A percentile compares a stretch with the other conserved stretches of the same genome.
phyloP scores from a whole-genome alignment of 371 early-diverging fungal genomes.

The Blakeslea trispora region DNA sequence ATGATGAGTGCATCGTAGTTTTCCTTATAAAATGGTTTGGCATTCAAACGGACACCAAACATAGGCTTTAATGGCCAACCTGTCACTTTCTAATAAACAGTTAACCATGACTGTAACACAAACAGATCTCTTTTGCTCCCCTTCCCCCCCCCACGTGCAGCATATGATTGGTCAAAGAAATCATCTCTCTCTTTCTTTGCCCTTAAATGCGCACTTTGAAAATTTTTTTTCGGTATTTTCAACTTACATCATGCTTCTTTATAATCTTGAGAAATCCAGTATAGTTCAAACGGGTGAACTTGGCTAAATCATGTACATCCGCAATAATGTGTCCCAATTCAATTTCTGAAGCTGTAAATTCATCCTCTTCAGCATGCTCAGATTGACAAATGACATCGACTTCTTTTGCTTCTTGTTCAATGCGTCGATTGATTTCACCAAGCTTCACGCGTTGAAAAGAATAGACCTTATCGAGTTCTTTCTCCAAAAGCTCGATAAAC shows the following conservation, averaged over 20 bases:
- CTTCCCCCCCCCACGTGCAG: slow-evolving; percentile 20
- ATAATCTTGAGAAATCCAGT: slow-evolving; percentile 97
- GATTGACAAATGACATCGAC: slow-evolving; percentile 59
- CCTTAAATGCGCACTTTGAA: background rate
- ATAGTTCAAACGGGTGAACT: slow-evolving; percentile 95
- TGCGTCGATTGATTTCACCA: slow-evolving; percentile 84
- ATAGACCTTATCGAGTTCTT: slow-evolving; percentile 92
- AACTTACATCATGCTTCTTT: slow-evolving; percentile 93
- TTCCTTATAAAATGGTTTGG: slow-evolving; percentile 89
- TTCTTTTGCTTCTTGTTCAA: slow-evolving; percentile 72
- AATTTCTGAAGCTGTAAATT: slow-evolving; percentile 70
- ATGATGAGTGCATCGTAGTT: slow-evolving; percentile 90
- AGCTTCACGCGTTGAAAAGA: slow-evolving; percentile 89
- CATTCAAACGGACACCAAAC: slow-evolving; percentile 87
- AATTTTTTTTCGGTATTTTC: background rate
- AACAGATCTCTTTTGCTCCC: too few relatives aligned
- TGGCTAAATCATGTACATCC: slow-evolving; percentile 93
- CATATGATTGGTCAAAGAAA: slow-evolving; percentile 29
- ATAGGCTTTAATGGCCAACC: slow-evolving; percentile 83
- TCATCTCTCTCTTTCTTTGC: background rate
- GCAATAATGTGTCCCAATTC: slow-evolving; percentile 84
- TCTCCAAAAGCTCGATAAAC: slow-evolving; percentile 86
- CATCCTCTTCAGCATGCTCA: slow-evolving; percentile 65
- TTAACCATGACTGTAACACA: slow-evolving; percentile 1
- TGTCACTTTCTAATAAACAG: slow-evolving; percentile 73